Base-by-base conservation (phyloP, 2,329 filamentous ascomycete genomes). In the Paracorniculantispora psalliotae region DNA sequence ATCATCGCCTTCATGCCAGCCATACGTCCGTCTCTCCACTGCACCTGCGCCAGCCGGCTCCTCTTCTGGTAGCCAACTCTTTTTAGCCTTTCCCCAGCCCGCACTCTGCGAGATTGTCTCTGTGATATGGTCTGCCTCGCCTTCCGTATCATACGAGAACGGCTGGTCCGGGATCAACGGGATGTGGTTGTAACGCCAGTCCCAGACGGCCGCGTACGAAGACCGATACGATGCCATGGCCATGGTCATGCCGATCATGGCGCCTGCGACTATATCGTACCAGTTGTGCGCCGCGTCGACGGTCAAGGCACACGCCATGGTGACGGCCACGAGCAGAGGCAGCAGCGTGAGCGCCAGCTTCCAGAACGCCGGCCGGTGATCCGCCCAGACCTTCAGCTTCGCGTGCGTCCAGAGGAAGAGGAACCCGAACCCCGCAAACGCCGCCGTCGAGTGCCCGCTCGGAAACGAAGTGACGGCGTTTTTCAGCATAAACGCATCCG, bases 361-460 rank as follows among this genome's bases (percentile, higher is more conserved):
- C 86, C 86, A 90, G 71, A 88, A 81, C 0, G 82, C 77, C 0
- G 87, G 81, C 60, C 87, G 84, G 67, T 87, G 83, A 68, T 88
- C 85, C 21, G 81, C 77, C 74, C 82, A 89, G 53, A 89, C 80
- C 73, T 90, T 90, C 41, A 90, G 74, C 73, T 90, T 90, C 35
- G 85, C 87, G 66, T 90, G 89, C 26, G 89, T 75, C 74, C 88
- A 90, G 12, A 90, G 74, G 63, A 80, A 86, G 8, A 90, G 72
- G 67, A 83, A 90, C 8, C 85, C 77, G 62, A 83, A 84, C 2
- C 83, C 83, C 0, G 85, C 83, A 60, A 85, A 88, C 0, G 84
- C 84, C 1, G 82, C 83, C 0, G 85, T 85, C 1, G 85, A 80
- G 69, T 90, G 87, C 0, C 87, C 87, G 6, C 84, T 88, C 0